Percentiles rank a stretch among this genome's conserved stretches.
Evolutionary conservation across 805 yeast genomes (phyloP).

Genomic region (Wickerhamomyces mucosus): DNA sequence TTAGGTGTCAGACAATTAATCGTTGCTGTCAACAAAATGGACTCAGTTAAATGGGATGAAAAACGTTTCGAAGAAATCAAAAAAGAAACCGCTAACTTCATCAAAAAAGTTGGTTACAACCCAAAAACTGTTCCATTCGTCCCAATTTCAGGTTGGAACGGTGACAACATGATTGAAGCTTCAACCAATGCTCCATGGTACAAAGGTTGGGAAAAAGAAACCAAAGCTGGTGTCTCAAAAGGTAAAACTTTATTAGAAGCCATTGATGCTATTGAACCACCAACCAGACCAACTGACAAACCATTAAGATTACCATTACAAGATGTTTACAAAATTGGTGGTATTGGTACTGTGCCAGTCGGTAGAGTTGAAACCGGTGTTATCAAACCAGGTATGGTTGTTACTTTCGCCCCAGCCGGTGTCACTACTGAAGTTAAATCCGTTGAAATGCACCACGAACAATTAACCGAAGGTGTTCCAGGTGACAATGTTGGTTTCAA

Average conservation of each 20-base stretch:
- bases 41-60: constrained; percentile 83
- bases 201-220: constrained; percentile 88
- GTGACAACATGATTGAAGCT: constrained; percentile 87
- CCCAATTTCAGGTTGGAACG: constrained; percentile 92
- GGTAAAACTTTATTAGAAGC: constrained; percentile 89
- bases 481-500: constrained; percentile 91
- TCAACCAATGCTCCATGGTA: constrained; percentile 82
- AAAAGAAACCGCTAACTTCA: constrained; percentile 77
- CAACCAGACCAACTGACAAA: constrained; percentile 89
- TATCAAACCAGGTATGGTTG: constrained; percentile 89
- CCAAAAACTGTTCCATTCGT: constrained; percentile 83
- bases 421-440: constrained; percentile 90
- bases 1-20: constrained; percentile 83
- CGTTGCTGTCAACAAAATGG: constrained; percentile 92
- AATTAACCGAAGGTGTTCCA: constrained; percentile 72
- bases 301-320: constrained; percentile 97
- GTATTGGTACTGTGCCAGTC: constrained; percentile 96
- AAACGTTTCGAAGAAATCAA: constrained; percentile 67
- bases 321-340: constrained; percentile 95
- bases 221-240: constrained; percentile 63
- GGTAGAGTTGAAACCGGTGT: constrained; percentile 93
- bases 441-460: constrained; percentile 92
- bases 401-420: constrained; percentile 86
- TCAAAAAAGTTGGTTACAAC: constrained; percentile 85
- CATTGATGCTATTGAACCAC: constrained; percentile 92